A percentile compares a stretch with the other conserved stretches of the same genome.
These are phyloP conservation scores for Stylosanthes scabra DNA, from an alignment of 331 rosid genomes.

Conservation along the genomic window DNA sequence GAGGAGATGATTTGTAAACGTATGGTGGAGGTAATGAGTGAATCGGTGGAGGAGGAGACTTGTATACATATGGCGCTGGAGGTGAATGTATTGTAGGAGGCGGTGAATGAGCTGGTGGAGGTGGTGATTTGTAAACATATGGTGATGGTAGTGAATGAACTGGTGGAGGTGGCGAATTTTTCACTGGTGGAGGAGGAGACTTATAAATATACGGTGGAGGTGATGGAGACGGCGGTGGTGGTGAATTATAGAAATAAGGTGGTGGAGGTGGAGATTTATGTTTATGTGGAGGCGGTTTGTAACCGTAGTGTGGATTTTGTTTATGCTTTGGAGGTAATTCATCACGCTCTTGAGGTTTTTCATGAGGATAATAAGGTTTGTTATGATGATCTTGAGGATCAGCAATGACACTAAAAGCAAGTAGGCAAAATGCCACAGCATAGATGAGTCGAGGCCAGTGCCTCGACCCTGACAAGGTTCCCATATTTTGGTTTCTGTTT, in stretches of 20 bases:
- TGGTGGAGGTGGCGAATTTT: constrained; percentile 1
- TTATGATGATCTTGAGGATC: neutral
- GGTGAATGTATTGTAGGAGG: neutral
- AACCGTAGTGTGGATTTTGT: neutral
- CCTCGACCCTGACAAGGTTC: constrained; percentile 32
- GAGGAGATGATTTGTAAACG: too few relatives aligned
- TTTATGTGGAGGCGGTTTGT: neutral
- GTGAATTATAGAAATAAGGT: neutral
- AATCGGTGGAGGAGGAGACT: neutral
- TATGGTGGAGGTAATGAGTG: neutral
- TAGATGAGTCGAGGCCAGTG: constrained; percentile 41
- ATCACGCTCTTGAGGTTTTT: neutral
- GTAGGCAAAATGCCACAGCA: constrained; percentile 35
- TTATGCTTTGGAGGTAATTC: neutral
- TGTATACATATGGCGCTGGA: neutral
- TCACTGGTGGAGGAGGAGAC: constrained; percentile 4
- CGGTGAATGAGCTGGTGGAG: neutral
- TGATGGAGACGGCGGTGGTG: neutral
- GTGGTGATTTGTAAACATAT: neutral
- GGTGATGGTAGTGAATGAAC: neutral
- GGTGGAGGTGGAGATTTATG: constrained; percentile 1
- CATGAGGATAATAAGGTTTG: constrained; percentile 1
- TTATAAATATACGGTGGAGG: neutral
- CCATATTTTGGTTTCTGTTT: constrained; percentile 30
- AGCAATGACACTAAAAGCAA: constrained; percentile 34